These are phyloP conservation scores for Neofusicoccum sp. DNA, from an alignment of 2,329 filamentous ascomycete species.

Conservation along the genomic window DNA sequence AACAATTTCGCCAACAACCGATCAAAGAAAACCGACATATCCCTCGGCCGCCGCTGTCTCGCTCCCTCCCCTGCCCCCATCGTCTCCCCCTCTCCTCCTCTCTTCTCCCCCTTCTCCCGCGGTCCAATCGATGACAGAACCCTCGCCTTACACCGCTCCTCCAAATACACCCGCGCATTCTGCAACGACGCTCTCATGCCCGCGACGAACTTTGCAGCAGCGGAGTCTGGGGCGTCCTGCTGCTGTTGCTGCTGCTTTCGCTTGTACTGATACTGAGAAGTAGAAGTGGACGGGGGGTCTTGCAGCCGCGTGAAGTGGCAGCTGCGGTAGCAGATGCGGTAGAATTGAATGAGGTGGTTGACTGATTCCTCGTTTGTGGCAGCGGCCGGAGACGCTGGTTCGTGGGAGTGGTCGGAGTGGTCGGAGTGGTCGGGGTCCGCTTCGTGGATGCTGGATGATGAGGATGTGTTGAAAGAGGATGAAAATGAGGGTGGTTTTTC, in stretches of 20 bases:
- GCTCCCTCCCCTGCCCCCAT: no score
- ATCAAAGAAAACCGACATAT: slow-evolving; percentile 40
- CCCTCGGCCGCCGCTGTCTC: slow-evolving; percentile 2
- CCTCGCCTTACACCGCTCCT: slow-evolving; percentile 27
- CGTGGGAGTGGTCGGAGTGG: no score
- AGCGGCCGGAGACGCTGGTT: slow-evolving; percentile 4
- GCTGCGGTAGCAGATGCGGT: slow-evolving; percentile 33
- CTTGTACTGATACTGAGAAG: neutral
- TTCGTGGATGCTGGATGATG: neutral
- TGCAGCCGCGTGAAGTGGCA: slow-evolving; percentile 26
- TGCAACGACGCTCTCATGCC: slow-evolving; percentile 29
- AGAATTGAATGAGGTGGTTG: slow-evolving; percentile 31
- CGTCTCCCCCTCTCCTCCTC: slow-evolving; percentile 16
- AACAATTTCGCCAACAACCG: slow-evolving; percentile 35
- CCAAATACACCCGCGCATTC: slow-evolving; percentile 16
- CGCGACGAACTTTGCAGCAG: slow-evolving; percentile 26
- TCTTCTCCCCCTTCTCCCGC: slow-evolving; percentile 22
- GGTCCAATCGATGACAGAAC: slow-evolving; percentile 5
- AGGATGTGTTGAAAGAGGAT: neutral
- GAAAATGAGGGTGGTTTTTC: neutral
- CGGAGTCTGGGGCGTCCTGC: neutral
- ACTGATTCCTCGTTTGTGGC: slow-evolving; percentile 28
- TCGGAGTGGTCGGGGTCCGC: neutral
- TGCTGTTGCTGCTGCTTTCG: neutral
- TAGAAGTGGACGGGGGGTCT: neutral